Evolutionary conservation across 148 eudicot genomes (phyloP), one percentile per base, ranked within the genome.

Genomic region (Silene uniflora): DNA sequence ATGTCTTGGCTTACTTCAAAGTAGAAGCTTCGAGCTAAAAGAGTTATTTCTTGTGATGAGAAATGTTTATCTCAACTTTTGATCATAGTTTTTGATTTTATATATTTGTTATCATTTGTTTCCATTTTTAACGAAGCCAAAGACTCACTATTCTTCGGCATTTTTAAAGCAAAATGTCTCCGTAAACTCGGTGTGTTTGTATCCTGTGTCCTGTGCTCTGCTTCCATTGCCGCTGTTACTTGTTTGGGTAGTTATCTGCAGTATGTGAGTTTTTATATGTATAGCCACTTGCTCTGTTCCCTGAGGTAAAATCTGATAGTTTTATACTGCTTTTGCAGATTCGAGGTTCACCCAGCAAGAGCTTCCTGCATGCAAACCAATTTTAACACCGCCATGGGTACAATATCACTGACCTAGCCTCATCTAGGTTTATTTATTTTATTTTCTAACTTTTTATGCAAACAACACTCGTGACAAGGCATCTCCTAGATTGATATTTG

Each of bases 311-410:
- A 13, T 8, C 69, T 73, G 61, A 55, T 19, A 62, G 23, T 61
- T 75, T 12, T 32, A 25, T 81, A 54, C 63, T 76, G 17, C 68
- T 21, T 83, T 67, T 81, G 32, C 88, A 93, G 98, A 93, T 93
- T 91, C 93, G 24, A 86, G 74, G 79, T 93, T 93, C 85, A 89
- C 89, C 19, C 98, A 93, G 76, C 98, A 93, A 84, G 98, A 93
- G 78, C 98, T 93, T 79, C 91, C 98, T 24, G 98, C 98, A 83
- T 91, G 90, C 85, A 90, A 91, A 74, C 96, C 98, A 66, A 87
- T 91, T 61, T 67, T 93, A 81, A 89, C 98, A 73, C 96, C 96
- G 21, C 71, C 81, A 84, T 84, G 89, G 93, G 98, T 93, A 89
- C 39, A 82, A 35, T 61, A 9, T 39, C 54, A 14, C 72, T 54